Evolutionary conservation across 2,329 filamentous ascomycete species (phyloP).

Genomic region (Dothistroma septosporum): DNA sequence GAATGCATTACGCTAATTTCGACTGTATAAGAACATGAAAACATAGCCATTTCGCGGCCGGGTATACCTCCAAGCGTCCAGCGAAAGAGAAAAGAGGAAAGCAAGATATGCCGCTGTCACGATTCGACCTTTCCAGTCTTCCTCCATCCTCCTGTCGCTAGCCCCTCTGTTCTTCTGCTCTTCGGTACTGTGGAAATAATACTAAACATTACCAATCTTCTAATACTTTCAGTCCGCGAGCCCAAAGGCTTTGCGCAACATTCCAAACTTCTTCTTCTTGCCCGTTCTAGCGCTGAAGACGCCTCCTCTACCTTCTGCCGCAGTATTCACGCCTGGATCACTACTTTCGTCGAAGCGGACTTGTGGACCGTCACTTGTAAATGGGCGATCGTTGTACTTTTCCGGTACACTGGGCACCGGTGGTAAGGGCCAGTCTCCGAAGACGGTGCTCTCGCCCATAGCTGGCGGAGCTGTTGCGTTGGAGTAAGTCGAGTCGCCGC

Average conservation of each 20-base stretch:
- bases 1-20: no score
- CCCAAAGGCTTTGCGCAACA: constrained; percentile 62
- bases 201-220: background rate
- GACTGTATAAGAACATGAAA: background rate
- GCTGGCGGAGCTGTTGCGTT: constrained; percentile 27
- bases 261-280: constrained; percentile 64
- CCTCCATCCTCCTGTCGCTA: background rate
- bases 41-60: background rate
- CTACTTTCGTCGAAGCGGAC: constrained; percentile 13
- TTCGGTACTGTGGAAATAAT: background rate
- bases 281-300: constrained; percentile 35
- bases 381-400: constrained; percentile 25
- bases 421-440: constrained; percentile 47
- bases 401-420: constrained; percentile 26
- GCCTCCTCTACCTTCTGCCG: constrained; percentile 25
- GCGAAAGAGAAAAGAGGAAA: background rate
- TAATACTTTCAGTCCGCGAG: constrained; percentile 49
- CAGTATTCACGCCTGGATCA: constrained; percentile 1
- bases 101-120: background rate
- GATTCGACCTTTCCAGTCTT: background rate
- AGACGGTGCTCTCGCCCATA: constrained; percentile 20
- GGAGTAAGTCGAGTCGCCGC: constrained; percentile 26
- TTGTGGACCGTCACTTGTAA: constrained; percentile 31
- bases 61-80: background rate
- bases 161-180: background rate